Evolutionary conservation across 2,329 filamentous ascomycete genomes (phyloP).

Genomic region (Aspergillus phoenicis): DNA sequence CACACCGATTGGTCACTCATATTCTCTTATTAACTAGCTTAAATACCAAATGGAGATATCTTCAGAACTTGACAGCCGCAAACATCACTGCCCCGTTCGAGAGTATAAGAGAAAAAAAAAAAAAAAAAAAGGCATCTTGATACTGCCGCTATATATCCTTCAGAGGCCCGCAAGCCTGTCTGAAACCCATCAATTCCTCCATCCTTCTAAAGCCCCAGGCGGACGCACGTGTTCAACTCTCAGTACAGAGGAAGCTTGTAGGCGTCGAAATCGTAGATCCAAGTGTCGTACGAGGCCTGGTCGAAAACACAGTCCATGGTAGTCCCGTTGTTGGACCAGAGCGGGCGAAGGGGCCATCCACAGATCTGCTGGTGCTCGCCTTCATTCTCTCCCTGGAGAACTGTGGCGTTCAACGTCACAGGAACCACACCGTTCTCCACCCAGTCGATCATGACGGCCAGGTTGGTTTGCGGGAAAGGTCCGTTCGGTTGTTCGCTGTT

Average conservation of each 20-base stretch:
- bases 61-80: no score
- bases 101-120: no score
- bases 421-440: constrained; percentile 52
- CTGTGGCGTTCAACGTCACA: constrained; percentile 44
- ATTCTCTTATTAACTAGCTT: no score
- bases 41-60: no score
- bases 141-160: no score
- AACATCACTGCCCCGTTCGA: no score
- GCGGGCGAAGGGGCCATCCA: constrained; percentile 26
- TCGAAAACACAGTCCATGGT: constrained; percentile 8
- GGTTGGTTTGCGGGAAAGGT: constrained; percentile 48
- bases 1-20: no score
- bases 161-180: no score
- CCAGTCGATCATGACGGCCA: constrained; percentile 52
- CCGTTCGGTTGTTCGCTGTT: constrained; percentile 45
- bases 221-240: no score
- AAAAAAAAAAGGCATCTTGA: no score
- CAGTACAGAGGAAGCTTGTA: background rate
- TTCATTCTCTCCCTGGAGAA: constrained; percentile 20
- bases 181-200: no score
- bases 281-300: background rate
- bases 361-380: constrained; percentile 26
- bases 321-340: constrained; percentile 17
- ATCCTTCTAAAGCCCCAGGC: no score
- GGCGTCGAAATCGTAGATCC: background rate